A percentile compares a stretch with the other conserved stretches of the same genome.
Evolutionary conservation across 2,329 filamentous ascomycete species (phyloP).

Genomic region (Scedosporium minutisporum): DNA sequence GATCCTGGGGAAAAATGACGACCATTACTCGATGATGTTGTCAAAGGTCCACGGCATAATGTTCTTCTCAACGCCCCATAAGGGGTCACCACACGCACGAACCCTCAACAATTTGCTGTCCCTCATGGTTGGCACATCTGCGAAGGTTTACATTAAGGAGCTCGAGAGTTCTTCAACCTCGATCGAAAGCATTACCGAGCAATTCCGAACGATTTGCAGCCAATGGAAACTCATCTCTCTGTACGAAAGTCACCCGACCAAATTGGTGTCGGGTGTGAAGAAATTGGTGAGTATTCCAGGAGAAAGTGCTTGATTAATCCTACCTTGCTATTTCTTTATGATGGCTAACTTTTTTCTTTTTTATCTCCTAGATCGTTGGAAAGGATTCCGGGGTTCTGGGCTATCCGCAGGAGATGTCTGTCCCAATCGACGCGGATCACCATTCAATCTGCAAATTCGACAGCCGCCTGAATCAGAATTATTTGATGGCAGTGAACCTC

Average conservation of each 20-base stretch:
- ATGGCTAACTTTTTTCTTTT: neutral
- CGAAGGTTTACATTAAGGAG: neutral
- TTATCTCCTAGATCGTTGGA: neutral
- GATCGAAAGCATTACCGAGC: neutral
- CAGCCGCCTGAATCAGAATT: neutral
- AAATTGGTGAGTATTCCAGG: neutral
- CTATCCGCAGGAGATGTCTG: neutral
- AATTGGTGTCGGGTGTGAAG: neutral
- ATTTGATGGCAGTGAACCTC: neutral
- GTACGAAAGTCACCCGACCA: neutral
- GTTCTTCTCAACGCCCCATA: neutral
- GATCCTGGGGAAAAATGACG: neutral
- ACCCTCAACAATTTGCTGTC: neutral
- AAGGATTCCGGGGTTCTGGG: neutral
- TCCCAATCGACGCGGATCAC: neutral
- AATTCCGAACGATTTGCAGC: neutral
- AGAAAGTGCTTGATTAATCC: neutral
- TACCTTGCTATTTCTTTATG: neutral
- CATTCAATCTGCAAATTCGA: neutral
- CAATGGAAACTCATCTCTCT: neutral
- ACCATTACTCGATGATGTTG: neutral
- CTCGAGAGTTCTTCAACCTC: neutral
- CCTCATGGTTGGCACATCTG: neutral
- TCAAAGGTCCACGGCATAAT: neutral
- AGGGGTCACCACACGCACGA: neutral